Conservation (phyloP, 495 filamentous ascomycete genomes). For the Penicillium odoratum region DNA sequence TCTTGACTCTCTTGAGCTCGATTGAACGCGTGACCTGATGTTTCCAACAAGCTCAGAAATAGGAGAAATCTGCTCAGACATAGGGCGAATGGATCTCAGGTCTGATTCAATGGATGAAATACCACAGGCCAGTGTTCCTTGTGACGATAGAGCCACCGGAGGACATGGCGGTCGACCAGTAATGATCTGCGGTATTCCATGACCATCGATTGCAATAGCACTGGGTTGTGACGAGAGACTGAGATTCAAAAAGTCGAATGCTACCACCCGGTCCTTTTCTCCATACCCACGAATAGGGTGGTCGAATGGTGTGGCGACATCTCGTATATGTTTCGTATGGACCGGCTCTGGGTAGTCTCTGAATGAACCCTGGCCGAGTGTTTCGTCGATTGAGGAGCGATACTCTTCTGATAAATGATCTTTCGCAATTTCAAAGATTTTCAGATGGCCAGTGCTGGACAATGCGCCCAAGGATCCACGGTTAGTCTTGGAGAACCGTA, state of each 20-base stretch:
- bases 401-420: conserved; percentile 51
- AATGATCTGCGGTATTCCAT: conserved; percentile 64
- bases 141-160: conserved; percentile 48
- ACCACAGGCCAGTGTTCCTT: conserved; percentile 41
- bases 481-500: conserved; percentile 76
- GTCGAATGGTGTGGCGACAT: conserved; percentile 46
- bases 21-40: conserved; percentile 29
- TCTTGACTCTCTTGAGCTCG: conserved; percentile 14
- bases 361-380: conserved; percentile 42
- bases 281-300: conserved; percentile 43
- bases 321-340: conserved; percentile 50
- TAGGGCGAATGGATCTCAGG: conserved; percentile 34
- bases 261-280: conserved; percentile 68
- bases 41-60: conserved; percentile 33
- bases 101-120: conserved; percentile 27
- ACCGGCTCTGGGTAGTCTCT: conserved; percentile 44
- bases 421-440: conserved; percentile 66
- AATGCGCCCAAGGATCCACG: conserved; percentile 73
- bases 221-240: conserved; percentile 61
- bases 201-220: conserved; percentile 65
- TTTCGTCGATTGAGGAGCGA: conserved; percentile 42
- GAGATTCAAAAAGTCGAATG: conserved; percentile 81
- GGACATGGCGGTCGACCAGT: conserved; percentile 60
- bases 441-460: conserved; percentile 76
- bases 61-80: conserved; percentile 29